Conservation (phyloP, 495 filamentous ascomycete species). For the Ascobolus immersus region DNA sequence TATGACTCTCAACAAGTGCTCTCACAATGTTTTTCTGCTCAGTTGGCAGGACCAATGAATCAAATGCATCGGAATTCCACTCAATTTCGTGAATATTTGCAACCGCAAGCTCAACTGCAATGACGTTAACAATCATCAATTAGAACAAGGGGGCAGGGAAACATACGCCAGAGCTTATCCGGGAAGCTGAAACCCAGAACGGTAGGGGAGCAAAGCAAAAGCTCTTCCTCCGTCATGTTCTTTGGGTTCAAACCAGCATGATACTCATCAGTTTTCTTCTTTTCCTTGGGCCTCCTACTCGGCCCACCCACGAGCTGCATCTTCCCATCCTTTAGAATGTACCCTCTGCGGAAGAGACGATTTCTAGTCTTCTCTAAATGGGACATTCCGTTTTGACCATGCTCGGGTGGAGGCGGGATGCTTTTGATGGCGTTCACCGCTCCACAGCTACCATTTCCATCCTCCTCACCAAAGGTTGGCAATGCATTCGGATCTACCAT, state of each 20-base stretch:
- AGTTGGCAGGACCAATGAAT: constrained; percentile 36
- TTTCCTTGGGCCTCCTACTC: constrained; percentile 3
- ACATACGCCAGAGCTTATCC: constrained; percentile 22
- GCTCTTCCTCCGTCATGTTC: constrained; percentile 19
- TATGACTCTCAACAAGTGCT: constrained; percentile 41
- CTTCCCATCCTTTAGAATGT: too few species aligned
- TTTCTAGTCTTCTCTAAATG: too few species aligned
- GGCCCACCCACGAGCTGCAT: constrained; percentile 6
- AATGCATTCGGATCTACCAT: constrained; percentile 9
- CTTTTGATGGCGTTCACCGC: too few species aligned
- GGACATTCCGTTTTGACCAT: too few species aligned
- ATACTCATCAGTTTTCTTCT: constrained; percentile 6
- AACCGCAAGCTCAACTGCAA: constrained; percentile 35
- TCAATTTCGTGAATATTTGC: constrained; percentile 41
- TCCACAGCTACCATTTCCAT: constrained; percentile 4
- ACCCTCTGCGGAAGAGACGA: too few species aligned
- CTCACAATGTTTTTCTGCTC: constrained; percentile 47
- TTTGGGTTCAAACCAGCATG: constrained; percentile 2
- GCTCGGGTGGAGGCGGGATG: too few species aligned
- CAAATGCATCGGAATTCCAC: constrained; percentile 43
- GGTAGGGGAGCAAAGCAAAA: constrained; percentile 19
- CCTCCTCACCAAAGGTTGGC: constrained; percentile 9
- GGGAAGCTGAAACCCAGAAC: constrained; percentile 23
- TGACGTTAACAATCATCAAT: not conserved
- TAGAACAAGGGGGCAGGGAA: constrained; percentile 2